Evolutionary conservation across 371 early-diverging fungal species (phyloP), one percentile per base, ranked within the genome.

Genomic region (Chytridium lagenaria): DNA sequence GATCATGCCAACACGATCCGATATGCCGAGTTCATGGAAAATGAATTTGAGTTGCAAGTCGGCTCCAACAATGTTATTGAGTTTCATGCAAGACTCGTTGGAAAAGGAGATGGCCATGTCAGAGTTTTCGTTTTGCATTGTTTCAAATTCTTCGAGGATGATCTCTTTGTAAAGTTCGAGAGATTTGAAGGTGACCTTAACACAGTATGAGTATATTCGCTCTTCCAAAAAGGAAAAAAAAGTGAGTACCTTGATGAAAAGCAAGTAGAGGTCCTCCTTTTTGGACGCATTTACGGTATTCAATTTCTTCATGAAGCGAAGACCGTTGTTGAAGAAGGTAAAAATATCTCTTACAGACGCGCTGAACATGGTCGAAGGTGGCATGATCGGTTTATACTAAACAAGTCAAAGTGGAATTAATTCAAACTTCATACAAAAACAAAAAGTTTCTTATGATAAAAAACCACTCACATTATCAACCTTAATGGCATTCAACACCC

Each of bases 41-140:
- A 80, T 63, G 23, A 65, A 59, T 22, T 68, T 19, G 30, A 83
- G 74, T 19, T 80, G 76, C 1, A 22, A 10, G 19, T 52, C 59
- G 0, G 80, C 79, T n/a, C 70, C 77, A n/a, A 84, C 30, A 37
- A 84, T 68, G 71, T 84, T 84, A 74, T 84, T 84, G 26, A 80
- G 59, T 71, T 84, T 79, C 5, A 80, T 75, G 71, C 77, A 80
- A 16, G 76, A 73, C 80, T 79, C 59, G 23, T 50, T 31, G 5
- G 64, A 36, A 40, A 76, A 81, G 16, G 33, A 59, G 34, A 72
- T 55, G 1, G 70, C 36, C 59, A 38, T 67, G 50, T 77, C 68
- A 7, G 61, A 34, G 34, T 73, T 72, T 3, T 61, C 61, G 36
- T 61, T 61, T 23, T 31, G 37, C 61, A 61, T 37, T 31, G 33